Evolutionary conservation across 352 stramenopile genomes (phyloP).

Genomic region (Globisporangium cystogenes): DNA sequence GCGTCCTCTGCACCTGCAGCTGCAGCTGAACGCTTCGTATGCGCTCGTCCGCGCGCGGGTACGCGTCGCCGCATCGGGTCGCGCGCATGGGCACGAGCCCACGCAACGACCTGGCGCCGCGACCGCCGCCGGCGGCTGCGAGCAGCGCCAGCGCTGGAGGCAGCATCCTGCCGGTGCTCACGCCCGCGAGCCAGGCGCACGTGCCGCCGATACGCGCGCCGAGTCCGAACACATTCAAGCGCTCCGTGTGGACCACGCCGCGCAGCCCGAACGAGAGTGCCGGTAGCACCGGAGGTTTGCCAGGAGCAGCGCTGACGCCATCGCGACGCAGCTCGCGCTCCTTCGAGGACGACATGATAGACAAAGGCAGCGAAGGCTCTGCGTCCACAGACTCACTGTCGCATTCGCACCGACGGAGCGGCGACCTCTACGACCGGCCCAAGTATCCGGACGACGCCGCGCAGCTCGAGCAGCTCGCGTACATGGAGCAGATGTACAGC

Average conservation of each 20-base stretch:
- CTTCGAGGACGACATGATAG: not conserved
- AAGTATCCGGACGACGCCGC: slow-evolving; percentile 8
- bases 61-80: slow-evolving; percentile 4
- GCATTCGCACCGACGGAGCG: slow-evolving; percentile 7
- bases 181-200: slow-evolving; percentile 10
- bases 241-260: slow-evolving; percentile 41
- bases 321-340: not conserved
- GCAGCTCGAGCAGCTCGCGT: slow-evolving; percentile 38
- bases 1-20: no score
- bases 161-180: slow-evolving; percentile 31
- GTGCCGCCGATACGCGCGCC: slow-evolving; percentile 6
- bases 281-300: not conserved
- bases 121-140: slow-evolving; percentile 6
- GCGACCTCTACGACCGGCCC: slow-evolving; percentile 5
- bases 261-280: slow-evolving; percentile 9
- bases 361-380: slow-evolving; percentile 1
- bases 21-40: slow-evolving; percentile 1
- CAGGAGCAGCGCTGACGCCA: not conserved
- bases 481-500: slow-evolving; percentile 73
- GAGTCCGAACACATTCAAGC: slow-evolving; percentile 28
- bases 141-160: slow-evolving; percentile 9
- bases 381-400: not conserved
- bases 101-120: slow-evolving; percentile 18
- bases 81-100: slow-evolving; percentile 17
- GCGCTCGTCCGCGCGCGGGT: slow-evolving; percentile 5